Evolutionary conservation across 1,284 basidiomycete genomes (phyloP), one percentile per base, ranked within the genome.

Genomic region (Sanghuangporus weigelae): DNA sequence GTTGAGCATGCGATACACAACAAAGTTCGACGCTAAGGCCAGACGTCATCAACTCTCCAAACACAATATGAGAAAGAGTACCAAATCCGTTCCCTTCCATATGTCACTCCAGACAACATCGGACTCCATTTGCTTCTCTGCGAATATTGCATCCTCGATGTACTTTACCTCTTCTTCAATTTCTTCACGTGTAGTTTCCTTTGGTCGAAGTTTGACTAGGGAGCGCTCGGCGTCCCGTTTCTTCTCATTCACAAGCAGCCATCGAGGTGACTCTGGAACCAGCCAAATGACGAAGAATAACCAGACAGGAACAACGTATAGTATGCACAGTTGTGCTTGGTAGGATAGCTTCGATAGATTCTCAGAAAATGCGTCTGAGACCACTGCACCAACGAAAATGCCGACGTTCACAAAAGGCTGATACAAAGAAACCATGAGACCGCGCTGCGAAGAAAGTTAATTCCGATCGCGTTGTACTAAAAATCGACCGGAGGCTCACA

Each of bases 221-320:
- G 63, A 46, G 12, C 60, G 46, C 23, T 55, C 53, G 16, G 66
- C 67, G 16, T 67, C 61, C 54, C 50, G 57, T 31, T 57, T 39
- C 36, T 57, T 56, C 19, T 60, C 67, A 19, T 63, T 63, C 35
- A 63, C 59, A 10, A 55, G 61, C 7, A 67, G 61, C 67, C 67
- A 68, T 26, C 67, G 67, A 12, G 67, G 67, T 11, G 67, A 66
- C 56, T 67, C 67, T 12, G 67, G 67, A 8, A 68, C 31, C 39
- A 67, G 49, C 56, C 65, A 65, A 36, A 65, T 55, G 51, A 53
- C 49, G 62, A 68, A 59, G 40, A 66, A 62, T 48, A 68, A 40
- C 44, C 57, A 63, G 3, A 65, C 60, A 8, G 67, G 67, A 14
- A 68, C 61, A 12, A 63, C 53, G 39, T 68, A 68, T 21, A 68